phyloP scores from a whole-genome alignment of 176 grass and related monocot genomes.

The Lolium multiflorum region DNA sequence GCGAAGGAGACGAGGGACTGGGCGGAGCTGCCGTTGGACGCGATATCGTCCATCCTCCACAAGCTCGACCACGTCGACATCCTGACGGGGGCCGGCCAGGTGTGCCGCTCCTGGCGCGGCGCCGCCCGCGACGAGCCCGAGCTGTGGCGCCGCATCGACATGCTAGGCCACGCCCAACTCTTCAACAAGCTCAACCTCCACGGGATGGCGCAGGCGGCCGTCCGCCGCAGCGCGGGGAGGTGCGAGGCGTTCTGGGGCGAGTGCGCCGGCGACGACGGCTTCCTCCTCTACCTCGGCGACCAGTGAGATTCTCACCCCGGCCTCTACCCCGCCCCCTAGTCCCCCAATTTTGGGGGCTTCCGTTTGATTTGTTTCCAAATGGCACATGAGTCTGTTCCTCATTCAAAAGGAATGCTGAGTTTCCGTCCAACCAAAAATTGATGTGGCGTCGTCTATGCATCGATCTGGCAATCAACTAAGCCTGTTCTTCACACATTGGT shows the following conservation, averaged over 20 bases:
- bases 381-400: neutral
- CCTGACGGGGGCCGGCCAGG: neutral
- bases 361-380: neutral
- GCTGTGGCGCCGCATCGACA: constrained; percentile 25
- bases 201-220: constrained; percentile 19
- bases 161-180: neutral
- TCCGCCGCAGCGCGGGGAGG: constrained; percentile 12
- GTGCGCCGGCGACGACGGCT: neutral
- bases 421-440: neutral
- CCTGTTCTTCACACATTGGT: neutral
- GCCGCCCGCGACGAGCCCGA: neutral
- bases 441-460: neutral
- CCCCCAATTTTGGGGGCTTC: neutral
- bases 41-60: neutral
- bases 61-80: neutral
- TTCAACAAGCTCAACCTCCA: neutral
- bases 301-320: neutral
- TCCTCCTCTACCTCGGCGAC: constrained; percentile 5
- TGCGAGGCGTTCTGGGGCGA: constrained; percentile 17
- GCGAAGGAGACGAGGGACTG: neutral
- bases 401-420: neutral
- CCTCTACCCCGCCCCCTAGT: neutral
- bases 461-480: no score
- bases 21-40: neutral
- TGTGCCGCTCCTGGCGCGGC: constrained; percentile 7